Conservation (phyloP, 192 early-diverging fungal genomes). For the Funneliformis mosseae region DNA sequence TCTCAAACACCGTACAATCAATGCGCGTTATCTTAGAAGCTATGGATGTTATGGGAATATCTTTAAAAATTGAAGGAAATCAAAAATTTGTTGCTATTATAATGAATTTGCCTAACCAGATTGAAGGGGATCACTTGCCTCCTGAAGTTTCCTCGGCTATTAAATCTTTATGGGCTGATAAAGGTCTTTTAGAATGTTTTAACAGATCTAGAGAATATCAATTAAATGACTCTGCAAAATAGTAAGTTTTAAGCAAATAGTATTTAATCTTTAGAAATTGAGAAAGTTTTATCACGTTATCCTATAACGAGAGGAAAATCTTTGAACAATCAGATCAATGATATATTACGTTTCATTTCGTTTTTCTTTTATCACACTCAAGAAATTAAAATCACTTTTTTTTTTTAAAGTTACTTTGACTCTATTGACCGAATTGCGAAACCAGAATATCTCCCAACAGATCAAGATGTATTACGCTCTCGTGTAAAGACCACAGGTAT, state of each 20-base stretch:
- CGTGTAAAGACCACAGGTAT: conserved; percentile 98
- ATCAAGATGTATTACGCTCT: conserved; percentile 96
- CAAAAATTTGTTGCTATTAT: conserved; percentile 75
- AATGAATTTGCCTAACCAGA: conserved; percentile 80
- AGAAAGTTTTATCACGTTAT: too few species aligned
- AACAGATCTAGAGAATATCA: conserved; percentile 88
- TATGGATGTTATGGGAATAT: conserved; percentile 85
- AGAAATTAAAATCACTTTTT: background rate
- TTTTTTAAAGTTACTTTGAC: conserved; percentile 84
- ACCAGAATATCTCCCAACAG: conserved; percentile 81
- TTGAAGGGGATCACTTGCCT: conserved; percentile 86
- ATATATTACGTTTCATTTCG: background rate
- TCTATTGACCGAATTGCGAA: conserved; percentile 84
- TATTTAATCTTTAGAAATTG: too few species aligned
- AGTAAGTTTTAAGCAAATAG: conserved; percentile 55
- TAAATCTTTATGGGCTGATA: conserved; percentile 82
- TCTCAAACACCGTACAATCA: conserved; percentile 92
- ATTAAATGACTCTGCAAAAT: conserved; percentile 94
- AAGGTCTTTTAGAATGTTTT: conserved; percentile 81
- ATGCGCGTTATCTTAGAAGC: conserved; percentile 96
- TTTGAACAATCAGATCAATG: too few species aligned
- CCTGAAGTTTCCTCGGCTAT: conserved; percentile 79
- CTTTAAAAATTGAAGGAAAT: conserved; percentile 70
- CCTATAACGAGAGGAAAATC: too few species aligned
- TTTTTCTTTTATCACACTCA: conserved; percentile 14